Evolutionary conservation across 2,329 filamentous ascomycete genomes (phyloP).

Genomic region (Huntiella bhutanensis): DNA sequence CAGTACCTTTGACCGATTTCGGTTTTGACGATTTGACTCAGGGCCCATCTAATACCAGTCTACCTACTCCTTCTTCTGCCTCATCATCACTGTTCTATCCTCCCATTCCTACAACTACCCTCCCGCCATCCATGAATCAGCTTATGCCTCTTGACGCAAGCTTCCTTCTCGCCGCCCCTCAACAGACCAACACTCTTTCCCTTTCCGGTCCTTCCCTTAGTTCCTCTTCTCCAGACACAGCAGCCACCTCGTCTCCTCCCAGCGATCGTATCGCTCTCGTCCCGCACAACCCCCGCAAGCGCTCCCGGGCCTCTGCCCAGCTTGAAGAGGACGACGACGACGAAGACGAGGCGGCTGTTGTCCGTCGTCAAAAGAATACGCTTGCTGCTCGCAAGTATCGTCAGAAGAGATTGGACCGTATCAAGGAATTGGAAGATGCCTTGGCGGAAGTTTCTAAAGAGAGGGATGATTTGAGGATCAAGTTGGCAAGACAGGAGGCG

Average conservation of each 20-base stretch:
- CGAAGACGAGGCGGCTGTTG: conserved; percentile 7
- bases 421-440: conserved; percentile 39
- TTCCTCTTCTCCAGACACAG: neutral
- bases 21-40: conserved; percentile 5
- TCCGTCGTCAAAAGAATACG: conserved; percentile 42
- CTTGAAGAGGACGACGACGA: conserved; percentile 5
- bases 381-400: conserved; percentile 54
- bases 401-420: conserved; percentile 49
- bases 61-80: conserved; percentile 3
- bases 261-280: neutral
- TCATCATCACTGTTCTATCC: conserved; percentile 5
- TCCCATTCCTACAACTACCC: neutral
- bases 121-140: conserved; percentile 3
- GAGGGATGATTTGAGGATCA: conserved; percentile 42
- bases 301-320: conserved; percentile 4
- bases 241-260: neutral
- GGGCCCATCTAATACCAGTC: conserved; percentile 3
- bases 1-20: conserved; percentile 6
- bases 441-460: conserved; percentile 40
- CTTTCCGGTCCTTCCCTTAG: neutral
- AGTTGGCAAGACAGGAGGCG: conserved; percentile 44
- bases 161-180: neutral
- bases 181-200: neutral
- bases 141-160: conserved; percentile 1
- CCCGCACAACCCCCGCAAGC: conserved; percentile 2